Base-by-base conservation (phyloP, 768 basidiomycete genomes). In the Pholiota conissans region DNA sequence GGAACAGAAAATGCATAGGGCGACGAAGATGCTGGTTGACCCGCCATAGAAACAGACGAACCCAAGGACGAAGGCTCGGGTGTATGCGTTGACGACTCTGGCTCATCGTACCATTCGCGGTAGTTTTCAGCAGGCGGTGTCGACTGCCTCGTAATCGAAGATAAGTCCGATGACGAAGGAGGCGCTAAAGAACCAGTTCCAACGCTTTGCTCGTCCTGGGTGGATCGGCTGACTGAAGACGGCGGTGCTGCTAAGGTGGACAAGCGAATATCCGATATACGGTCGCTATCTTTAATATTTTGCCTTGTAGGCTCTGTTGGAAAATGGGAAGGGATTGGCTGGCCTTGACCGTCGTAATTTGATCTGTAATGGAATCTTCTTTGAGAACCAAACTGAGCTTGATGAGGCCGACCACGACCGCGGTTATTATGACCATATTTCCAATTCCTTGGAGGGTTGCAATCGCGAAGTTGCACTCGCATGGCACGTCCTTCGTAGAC, bases 401-500 rank as follows among this genome's bases (percentile, higher is more conserved):
- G 69, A 18, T 67, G 67, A 56, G 68, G 71, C 24, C 78, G 70
- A n/a, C 79, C 78, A 16, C 80, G 80, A 30, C 73, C 78, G 53
- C 78, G 76, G n/a, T n/a, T n/a, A 35, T 24, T 24, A 13, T 45
- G 42, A 1, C 72, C 74, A 60, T 65, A 74, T 62, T 75, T 78
- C 79, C 79, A 84, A 18, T 77, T 76, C 46, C 81, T 81, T n/a
- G 75, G 72, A 29, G 84, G 82, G 60, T 88, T 84, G 65, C 81
- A 81, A 61, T 90, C 89, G 40, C 89, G 81, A 34, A 91, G 73
- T 62, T 91, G 88, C 32, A 93, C 89, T 18, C 90, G 84, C 67
- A 93, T 85, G 3, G 84, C 76, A 45, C 88, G 85, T 26, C 89
- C 90, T 52, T 85, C 82, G 56, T 87, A 78, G 13, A 85, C 68